phyloP scores from a whole-genome alignment of 495 filamentous ascomycete genomes.

The Hyaloscypha bicolor region DNA sequence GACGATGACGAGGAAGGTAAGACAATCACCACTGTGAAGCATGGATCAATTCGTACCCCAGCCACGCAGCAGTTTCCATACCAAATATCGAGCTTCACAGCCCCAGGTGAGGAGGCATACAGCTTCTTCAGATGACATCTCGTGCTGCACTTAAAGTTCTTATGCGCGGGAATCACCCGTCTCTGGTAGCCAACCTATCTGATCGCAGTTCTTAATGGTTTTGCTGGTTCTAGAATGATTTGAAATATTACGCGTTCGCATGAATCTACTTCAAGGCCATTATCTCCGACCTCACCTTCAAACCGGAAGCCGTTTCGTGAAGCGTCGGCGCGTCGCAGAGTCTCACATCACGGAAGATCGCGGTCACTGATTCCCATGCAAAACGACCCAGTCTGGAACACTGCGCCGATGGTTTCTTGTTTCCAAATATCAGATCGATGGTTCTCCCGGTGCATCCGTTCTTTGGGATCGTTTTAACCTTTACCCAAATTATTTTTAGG shows the following conservation, averaged over 20 bases:
- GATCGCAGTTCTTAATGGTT: not conserved
- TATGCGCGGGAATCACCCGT: not conserved
- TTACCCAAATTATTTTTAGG: not conserved
- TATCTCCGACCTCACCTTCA: conserved; percentile 14
- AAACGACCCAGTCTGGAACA: not conserved
- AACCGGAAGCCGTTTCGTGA: conserved; percentile 7
- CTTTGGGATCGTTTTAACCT: not conserved
- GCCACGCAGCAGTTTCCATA: not conserved
- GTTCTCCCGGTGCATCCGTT: not conserved
- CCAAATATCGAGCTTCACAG: not conserved
- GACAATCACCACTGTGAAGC: not conserved
- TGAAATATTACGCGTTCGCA: conserved; percentile 1
- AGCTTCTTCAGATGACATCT: not conserved
- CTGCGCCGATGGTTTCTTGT: not conserved
- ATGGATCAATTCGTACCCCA: not conserved
- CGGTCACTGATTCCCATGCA: not conserved
- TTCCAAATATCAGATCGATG: not conserved
- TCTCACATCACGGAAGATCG: not conserved
- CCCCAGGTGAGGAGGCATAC: not conserved
- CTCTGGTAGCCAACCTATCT: not conserved
- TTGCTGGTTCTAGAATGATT: not conserved
- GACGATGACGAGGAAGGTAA: not conserved
- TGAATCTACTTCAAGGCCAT: conserved; percentile 15
- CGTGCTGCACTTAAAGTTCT: not conserved
- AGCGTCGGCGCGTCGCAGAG: not conserved